Base-by-base conservation (phyloP, 2,329 filamentous ascomycete genomes). In the Phialophora chinensis region DNA sequence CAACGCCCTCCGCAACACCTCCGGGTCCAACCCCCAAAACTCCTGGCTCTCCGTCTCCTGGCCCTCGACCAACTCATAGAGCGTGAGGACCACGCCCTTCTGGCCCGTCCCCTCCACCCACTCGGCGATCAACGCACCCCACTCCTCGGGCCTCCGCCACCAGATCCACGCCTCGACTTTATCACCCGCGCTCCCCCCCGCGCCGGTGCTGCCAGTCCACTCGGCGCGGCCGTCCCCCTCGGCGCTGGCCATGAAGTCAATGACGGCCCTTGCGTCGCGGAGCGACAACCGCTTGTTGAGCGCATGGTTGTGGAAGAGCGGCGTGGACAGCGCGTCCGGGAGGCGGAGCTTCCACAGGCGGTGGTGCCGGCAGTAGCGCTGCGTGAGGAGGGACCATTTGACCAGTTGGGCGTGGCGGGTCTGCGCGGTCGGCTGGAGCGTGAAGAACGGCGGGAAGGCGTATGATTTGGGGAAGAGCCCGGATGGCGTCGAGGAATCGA, bases 21-120 rank as follows among this genome's bases (percentile, higher is more conserved):
- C 91, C 54, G 85, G 83, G 76, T 98, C 93, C 83, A 99, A 91
- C n/a, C 91, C 91, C 78, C 92, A 88, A 74, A 96, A 92, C 72
- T 96, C 92, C 90, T 72, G 33, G n/a, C 50, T 66, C 27, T 71
- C 66, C 1, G 91, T 92, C 33, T 85, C 90, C 75, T 98, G 94
- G n/a, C 94, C 92, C 78, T 97, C 88, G 1, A 88, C 85, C 74
- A 99, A 81, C 81, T 99, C 95, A 78, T 97, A 98, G 27, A 99
- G 83, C 64, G 95, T 99, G 75, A 99, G 79, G 63, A 99, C 94
- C 12, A 86, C 88, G 27, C 92, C 92, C 82, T 91, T 94, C 83
- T 97, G 93, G 3, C 88, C 95, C 67, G 93, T 97, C 68, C 88
- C 87, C 33, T 98, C 93, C 54, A 93, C 90, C 88, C 92, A 98